Evolutionary conservation across 192 early-diverging fungal genomes (phyloP), one percentile per base, ranked within the genome.

Genomic region (Backusella luteola): DNA sequence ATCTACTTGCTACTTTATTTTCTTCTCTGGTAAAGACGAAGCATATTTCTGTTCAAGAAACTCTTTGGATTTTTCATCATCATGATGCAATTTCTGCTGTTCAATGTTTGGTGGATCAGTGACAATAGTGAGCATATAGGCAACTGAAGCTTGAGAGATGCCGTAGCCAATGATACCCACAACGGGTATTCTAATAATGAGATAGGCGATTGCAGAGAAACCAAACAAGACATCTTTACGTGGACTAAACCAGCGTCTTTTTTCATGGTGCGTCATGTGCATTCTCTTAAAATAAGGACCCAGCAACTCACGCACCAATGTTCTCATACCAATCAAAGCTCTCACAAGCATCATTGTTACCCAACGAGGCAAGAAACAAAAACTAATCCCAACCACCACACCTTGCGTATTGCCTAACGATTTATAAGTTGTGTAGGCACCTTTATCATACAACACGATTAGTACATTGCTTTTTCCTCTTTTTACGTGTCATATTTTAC

Each of bases 281-380:
- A 89, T 75, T 23, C 90, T 73, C 23, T 80, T 82, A 80, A 91
- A 91, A 78, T 89, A 91, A 29, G 90, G 90, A 35, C 87, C 90
- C 38, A 91, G 46, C 17, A 91, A 75, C 76, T 91, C 90, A 14
- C 90, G 84, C 52, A 84, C 88, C 49, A 91, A 73, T 1, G 84
- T 73, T 38, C 89, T 77, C 76, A 85, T 86, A 29, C 82, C 84
- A 76, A 89, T 82, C 68, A 89, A 85, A 1, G 83, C 85, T 63
- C 86, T 80, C 15, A 91, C 71, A 1, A 87, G 26, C 38, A 71
- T 78, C 19, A 81, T 78, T 11, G 80, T 81, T 6, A 81, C 38
- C 44, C 77, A 82, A 38, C 73, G 72, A 17, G 85, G 87, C 69
- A 87, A 68, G 17, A 84, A 75, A 32, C 82, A 81, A 34, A 84